Conservation (phyloP, 805 yeast genomes). For the Yamadazyma laniorum region DNA sequence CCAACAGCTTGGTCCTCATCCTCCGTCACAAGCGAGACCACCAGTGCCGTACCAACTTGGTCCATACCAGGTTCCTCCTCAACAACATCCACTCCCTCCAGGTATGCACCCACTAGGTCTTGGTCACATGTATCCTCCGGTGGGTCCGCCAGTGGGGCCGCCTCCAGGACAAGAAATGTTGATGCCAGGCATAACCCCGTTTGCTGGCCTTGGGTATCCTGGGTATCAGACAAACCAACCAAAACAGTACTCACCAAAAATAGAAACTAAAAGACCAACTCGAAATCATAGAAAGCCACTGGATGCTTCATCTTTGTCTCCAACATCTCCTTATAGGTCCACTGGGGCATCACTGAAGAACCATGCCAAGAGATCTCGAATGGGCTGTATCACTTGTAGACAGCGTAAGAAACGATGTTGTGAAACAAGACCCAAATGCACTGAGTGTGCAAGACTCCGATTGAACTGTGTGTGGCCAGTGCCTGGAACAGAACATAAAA, state of each 20-base stretch:
- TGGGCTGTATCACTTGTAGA: conserved; percentile 79
- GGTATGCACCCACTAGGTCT: background rate
- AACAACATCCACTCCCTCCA: background rate
- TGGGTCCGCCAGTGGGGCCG: background rate
- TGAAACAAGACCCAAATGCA: conserved; percentile 64
- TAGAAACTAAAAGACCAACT: too few relatives aligned
- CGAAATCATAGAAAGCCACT: too few relatives aligned
- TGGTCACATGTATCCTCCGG: background rate
- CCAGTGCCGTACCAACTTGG: background rate
- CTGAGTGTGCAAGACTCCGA: conserved; percentile 63
- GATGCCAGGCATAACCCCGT: too few relatives aligned
- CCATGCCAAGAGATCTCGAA: conserved; percentile 52
- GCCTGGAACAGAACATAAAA: conserved; percentile 65
- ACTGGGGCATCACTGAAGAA: too few relatives aligned
- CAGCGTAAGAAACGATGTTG: conserved; percentile 77
- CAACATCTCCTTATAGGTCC: too few relatives aligned
- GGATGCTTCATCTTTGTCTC: too few relatives aligned
- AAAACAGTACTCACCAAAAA: too few relatives aligned
- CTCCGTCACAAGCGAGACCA: background rate
- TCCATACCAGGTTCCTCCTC: background rate
- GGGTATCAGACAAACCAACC: too few relatives aligned
- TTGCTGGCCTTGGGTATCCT: too few relatives aligned
- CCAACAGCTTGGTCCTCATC: too few relatives aligned
- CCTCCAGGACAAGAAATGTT: too few relatives aligned
- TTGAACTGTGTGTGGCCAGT: conserved; percentile 71